Base-by-base conservation (phyloP, 2,329 filamentous ascomycete genomes). In the Cercospora janseana region DNA sequence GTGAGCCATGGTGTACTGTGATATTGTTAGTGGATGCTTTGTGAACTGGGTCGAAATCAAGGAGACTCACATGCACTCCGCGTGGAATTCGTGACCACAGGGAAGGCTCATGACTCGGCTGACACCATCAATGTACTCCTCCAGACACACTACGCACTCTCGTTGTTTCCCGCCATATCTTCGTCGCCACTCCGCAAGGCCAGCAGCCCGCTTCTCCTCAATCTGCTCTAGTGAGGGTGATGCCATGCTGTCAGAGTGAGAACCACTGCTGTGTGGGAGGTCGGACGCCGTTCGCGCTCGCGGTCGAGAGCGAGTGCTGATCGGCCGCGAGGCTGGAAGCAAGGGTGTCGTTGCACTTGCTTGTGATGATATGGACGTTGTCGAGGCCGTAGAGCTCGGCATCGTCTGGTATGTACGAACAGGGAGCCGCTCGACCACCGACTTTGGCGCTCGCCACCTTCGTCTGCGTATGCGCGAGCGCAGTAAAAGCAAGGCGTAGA, bases 1-100 rank as follows among this genome's bases (percentile, higher is more conserved):
- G 92, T 96, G 45, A 98, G 76, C 93, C 93, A 98, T 2, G 93
- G 93, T 4, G 93, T 97, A 66, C 90, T 95, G 57, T 20, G 26
- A 13, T 23, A 34, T 44, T 26, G 43, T 51, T 20, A 47, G 46
- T 23, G 23, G 20, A 21, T 42, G 24, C 9, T 16, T 26, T 34
- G 15, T 8, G 26, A 7, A 46, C 26, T 18, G 26, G 9, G n/a
- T 21, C 20, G n/a, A 41, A 35, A 31, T 13, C 12, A 27, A 20
- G 31, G 8, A 9, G 40, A 86, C 90, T 85, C 74, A 95, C 90
- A 98, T 97, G 90, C 93, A 98, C 67, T 95, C 90, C 21, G 79
- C 92, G 69, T 98, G 93, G 70, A 97, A 98, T 65, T 98, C 93
- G 68, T 98, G 93, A 27, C 93, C 93, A 70, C 93, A 98, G 6